A percentile compares a stretch with the other conserved stretches of the same genome.
Evolutionary conservation across 2,329 filamentous ascomycete genomes (phyloP).

Genomic region (Capronia epimyces): DNA sequence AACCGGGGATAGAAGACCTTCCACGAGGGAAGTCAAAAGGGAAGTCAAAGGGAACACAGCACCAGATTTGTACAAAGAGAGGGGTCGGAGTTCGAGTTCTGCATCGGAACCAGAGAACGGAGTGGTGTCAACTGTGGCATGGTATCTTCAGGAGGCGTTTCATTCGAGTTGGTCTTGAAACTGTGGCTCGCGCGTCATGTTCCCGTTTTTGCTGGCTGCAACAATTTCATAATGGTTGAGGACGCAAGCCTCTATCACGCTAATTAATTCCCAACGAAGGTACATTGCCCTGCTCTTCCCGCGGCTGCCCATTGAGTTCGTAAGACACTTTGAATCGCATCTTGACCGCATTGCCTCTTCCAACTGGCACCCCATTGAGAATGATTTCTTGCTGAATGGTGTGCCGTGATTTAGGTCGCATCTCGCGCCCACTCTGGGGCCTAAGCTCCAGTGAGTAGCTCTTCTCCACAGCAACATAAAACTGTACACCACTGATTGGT

Average conservation of each 20-base stretch:
- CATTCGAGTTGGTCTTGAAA: no score
- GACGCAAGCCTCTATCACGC: neutral
- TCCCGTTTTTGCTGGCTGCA: neutral
- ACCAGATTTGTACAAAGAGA: neutral
- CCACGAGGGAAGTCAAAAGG: no score
- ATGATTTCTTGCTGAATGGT: conserved; percentile 79
- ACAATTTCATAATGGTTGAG: neutral
- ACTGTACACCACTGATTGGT: conserved; percentile 72
- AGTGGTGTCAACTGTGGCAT: neutral
- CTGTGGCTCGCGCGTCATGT: neutral
- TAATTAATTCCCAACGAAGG: conserved; percentile 62
- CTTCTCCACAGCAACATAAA: conserved; percentile 90
- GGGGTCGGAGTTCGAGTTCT: neutral
- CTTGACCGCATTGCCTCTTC: conserved; percentile 74
- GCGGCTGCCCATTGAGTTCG: conserved; percentile 55
- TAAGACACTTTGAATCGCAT: conserved; percentile 86
- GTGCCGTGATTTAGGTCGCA: conserved; percentile 64
- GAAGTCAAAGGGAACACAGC: no score
- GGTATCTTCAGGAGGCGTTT: no score
- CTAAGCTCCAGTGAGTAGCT: conserved; percentile 74
- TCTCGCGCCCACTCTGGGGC: conserved; percentile 73
- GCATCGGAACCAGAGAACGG: neutral
- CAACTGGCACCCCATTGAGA: conserved; percentile 65
- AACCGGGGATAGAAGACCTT: no score
- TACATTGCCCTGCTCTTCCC: conserved; percentile 80